Evolutionary conservation across 257 asterid genomes (phyloP), one percentile per base, ranked within the genome.

Genomic region (Verbascum thapsus): DNA sequence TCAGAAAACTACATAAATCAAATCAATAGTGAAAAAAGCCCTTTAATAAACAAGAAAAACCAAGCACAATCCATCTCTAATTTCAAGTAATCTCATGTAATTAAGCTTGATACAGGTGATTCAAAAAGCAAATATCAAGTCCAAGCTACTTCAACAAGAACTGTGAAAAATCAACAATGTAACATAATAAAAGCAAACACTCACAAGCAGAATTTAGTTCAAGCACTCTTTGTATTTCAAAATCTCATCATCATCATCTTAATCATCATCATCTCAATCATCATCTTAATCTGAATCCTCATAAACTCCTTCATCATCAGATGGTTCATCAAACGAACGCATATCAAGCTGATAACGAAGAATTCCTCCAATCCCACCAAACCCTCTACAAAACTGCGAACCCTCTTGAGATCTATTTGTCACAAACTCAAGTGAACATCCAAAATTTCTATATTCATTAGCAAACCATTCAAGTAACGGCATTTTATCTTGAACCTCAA

Each of bases 301-400:
- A 1, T 68, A 71, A 34, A 68, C 15, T 8, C 66, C 85, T 32
- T 64, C 88, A 3, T 76, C 88, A 39, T 81, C 88, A 40, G 79
- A 72, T 50, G 79, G 83, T 63, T 82, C 88, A 26, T 82, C 88
- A 50, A 79, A 79, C 7, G 88, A 16, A 42, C 85, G 73, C 15
- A 83, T 73, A 53, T 83, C 88, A 22, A 83, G 61, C 80, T 83
- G 88, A 76, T 83, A 83, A 55, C 86, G 85, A 57, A 82, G 85
- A 39, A 82, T 74, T 34, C 83, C 88, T 9, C 88, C 88, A 54
- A 82, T 82, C 54, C 88, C 85, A 23, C 88, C 88, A 68, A n/a
- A n/a, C n/a, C n/a, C n/a, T n/a, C n/a, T n/a, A n/a, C n/a, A n/a
- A n/a, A n/a, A n/a, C n/a, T n/a, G 88, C 7, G 88, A 82, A 16